Evolutionary conservation across 148 eudicot species (phyloP).

Genomic region (Polygonum maritimum): DNA sequence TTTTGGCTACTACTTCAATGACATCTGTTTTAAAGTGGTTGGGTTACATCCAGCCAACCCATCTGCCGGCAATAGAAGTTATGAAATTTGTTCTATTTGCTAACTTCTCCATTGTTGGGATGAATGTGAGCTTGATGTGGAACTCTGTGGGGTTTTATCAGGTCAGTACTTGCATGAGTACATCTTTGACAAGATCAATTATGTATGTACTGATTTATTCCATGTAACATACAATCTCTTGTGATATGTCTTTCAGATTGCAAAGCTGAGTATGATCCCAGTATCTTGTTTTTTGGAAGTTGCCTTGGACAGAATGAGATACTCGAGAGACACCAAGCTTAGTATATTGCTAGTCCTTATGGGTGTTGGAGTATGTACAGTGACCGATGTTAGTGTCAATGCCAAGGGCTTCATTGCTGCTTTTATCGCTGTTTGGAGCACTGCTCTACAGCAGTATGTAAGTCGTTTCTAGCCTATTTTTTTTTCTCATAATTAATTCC

Average conservation of each 20-base stretch:
- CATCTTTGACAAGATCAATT: not conserved
- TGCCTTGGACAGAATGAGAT: conserved; percentile 28
- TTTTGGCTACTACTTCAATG: conserved; percentile 63
- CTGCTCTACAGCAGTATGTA: conserved; percentile 33
- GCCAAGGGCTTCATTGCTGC: conserved; percentile 33
- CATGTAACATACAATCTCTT: not conserved
- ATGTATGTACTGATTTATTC: not conserved
- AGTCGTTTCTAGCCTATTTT: conserved; percentile 8
- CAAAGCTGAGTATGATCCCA: conserved; percentile 36
- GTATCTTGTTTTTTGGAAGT: conserved; percentile 34
- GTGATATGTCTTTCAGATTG: conserved; percentile 39
- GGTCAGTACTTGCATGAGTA: conserved; percentile 25
- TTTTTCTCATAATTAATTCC: not conserved
- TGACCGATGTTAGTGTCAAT: conserved; percentile 33
- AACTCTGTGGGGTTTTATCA: conserved; percentile 82
- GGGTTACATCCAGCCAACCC: conserved; percentile 54
- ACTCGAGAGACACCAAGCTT: conserved; percentile 32
- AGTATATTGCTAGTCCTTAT: conserved; percentile 27
- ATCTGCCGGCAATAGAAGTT: conserved; percentile 48
- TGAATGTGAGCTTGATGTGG: conserved; percentile 88
- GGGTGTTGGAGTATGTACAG: conserved; percentile 36
- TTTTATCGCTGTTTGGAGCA: conserved; percentile 30
- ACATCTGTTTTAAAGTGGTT: conserved; percentile 41
- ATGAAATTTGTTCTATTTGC: conserved; percentile 64
- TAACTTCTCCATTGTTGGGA: conserved; percentile 76